Base-by-base conservation (phyloP, 208 protist genomes). In the Wallacemonas sp. region DNA sequence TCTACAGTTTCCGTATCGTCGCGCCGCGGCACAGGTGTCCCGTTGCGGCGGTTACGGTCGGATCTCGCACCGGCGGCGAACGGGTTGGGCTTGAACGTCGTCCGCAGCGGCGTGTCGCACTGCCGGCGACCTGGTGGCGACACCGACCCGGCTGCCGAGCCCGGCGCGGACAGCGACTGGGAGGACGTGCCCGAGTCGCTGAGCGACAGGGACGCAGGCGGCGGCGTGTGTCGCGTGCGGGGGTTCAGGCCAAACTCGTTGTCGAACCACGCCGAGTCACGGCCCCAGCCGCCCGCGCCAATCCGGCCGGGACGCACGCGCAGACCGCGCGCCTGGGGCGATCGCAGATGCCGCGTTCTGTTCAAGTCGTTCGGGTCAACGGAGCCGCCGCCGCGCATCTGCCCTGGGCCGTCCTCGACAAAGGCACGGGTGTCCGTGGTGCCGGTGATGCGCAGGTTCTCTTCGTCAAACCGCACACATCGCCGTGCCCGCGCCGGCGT, bases 231-330 rank as follows among this genome's bases (percentile, higher is more conserved):
- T 26, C 20, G 52, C 16, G 4, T 10, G 4, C 10, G 16, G 31
- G 52, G 52, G 64, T 41, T 23, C 7, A 79, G 38, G 18, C 70
- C 77, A 38, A 91, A 87, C 57, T 85, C 71, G 23, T 76, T 61
- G 39, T 87, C 84, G 50, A 91, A 91, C 84, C 84, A 91, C 67
- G 79, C 70, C 36, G 84, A 87, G 67, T 91, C 80, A 3, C 68
- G 75, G 1, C 70, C 81, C 84, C 84, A 91, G 25, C 49, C 52
- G 2, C 59, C 61, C 65, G n/a, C 23, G 44, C 46, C 28, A 46
- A 14, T 23, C 57, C 68, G 33, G 33, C 45, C 16, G 16, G 38
- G 29, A 50, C 55, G 26, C 41, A 14, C 10, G 1, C 29, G 48
- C 20, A 59, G 18, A 3, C 31, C 20, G 20, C 52, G 52, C 5